These are phyloP conservation scores for Fraxinus platypoda DNA, from an alignment of 305 asterid species.

Conservation along the genomic window DNA sequence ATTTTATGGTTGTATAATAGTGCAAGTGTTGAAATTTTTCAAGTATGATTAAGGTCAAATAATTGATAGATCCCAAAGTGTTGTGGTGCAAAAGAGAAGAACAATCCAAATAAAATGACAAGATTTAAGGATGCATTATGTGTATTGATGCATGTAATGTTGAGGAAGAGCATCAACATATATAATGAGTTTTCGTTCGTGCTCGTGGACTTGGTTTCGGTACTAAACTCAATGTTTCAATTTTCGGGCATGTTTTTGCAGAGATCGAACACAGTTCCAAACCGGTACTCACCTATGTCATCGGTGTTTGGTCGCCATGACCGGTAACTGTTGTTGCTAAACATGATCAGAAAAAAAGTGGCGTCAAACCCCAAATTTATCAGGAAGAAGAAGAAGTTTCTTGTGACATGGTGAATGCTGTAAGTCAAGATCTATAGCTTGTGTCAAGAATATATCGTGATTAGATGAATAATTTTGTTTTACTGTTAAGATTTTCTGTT, in stretches of 20 bases:
- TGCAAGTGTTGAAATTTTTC: neutral
- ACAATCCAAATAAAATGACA: constrained; percentile 13
- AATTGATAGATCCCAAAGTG: neutral
- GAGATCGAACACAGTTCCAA: constrained; percentile 22
- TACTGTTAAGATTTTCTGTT: neutral
- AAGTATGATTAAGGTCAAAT: neutral
- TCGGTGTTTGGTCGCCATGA: constrained; percentile 37
- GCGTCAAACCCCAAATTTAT: neutral
- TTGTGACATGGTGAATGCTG: neutral
- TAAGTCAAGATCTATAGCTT: neutral
- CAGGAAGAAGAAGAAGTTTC: neutral
- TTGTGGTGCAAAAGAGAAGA: neutral
- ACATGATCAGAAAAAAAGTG: neutral
- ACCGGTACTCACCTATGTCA: constrained; percentile 34
- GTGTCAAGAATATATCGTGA: neutral
- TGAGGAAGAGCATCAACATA: constrained; percentile 54
- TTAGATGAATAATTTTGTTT: neutral
- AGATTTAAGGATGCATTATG: constrained; percentile 38
- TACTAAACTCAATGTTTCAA: constrained; percentile 40
- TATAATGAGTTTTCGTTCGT: constrained; percentile 43
- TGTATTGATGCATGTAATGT: constrained; percentile 45
- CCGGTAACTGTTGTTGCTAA: constrained; percentile 21
- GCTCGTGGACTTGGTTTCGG: constrained; percentile 34
- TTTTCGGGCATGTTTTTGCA: constrained; percentile 36
- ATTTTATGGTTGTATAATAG: neutral